Base-by-base conservation (phyloP, 2,329 filamentous ascomycete genomes). In the Teratosphaeria destructans region DNA sequence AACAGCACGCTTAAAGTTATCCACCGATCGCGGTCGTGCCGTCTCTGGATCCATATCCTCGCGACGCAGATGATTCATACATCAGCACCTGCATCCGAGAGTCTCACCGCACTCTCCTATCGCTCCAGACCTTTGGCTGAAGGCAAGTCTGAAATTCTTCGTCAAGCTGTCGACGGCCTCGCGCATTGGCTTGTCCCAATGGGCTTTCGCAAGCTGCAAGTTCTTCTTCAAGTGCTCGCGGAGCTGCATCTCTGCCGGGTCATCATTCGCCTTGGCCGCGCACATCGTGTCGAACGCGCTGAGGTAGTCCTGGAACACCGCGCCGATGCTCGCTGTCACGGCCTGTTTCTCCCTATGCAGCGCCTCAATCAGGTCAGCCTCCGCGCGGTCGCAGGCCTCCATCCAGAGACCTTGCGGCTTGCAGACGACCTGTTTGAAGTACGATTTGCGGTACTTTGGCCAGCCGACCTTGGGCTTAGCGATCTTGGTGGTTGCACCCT, bases 231-330 rank as follows among this genome's bases (percentile, higher is more conserved):
- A 53, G 34, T 59, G 29, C 43, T 57, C 12, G 11, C 59, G 59
- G 1, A 66, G 56, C 57, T 57, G 43, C 27, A 35, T 56, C 53
- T 64, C 63, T 7, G 37, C 56, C 5, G 55, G 27, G 5, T 59
- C 54, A 52, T 62, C 60, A 19, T 2, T 35, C 14, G 54, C 61
- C 14, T 59, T 60, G 29, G 34, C 61, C 11, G 55, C 43, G 56
- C 61, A 67, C 27, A 62, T 57, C 10, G 57, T 5, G 10, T 59
- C 35, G 58, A 66, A 67, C 3, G 35, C 57, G 34, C 54, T 19
- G n/a, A 59, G 57, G 52, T 63, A 57, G 27, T 56, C 54, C 3
- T 57, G 26, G 37, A 66, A 64, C 27, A 62, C 27, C 12, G 34
- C 26, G 2, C 23, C 10, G 19, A 61, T 34, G 3, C 16, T 35